Evolutionary conservation across 2,329 filamentous ascomycete genomes (phyloP).

Genomic region (Curvularia sp.): DNA sequence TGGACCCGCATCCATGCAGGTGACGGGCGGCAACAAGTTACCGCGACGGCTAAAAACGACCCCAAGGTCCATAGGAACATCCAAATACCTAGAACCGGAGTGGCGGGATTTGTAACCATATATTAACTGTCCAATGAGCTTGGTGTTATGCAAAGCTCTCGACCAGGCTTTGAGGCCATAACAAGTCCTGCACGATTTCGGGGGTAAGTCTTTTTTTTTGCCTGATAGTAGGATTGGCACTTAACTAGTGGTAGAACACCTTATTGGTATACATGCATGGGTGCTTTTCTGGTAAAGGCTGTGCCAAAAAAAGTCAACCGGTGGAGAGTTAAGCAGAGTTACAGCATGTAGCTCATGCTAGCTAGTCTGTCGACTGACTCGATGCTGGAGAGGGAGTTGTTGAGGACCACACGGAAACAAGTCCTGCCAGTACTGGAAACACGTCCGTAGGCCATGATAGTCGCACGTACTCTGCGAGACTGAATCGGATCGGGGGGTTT

Average conservation of each 20-base stretch:
- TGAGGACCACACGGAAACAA: background rate
- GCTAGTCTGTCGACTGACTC: background rate
- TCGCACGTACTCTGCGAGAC: background rate
- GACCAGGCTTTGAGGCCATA: background rate
- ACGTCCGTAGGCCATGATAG: background rate
- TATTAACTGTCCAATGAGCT: background rate
- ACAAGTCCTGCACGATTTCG: background rate
- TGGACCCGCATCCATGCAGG: conserved; percentile 4
- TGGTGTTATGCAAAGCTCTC: background rate
- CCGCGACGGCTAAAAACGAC: conserved; percentile 1
- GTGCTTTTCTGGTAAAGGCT: background rate
- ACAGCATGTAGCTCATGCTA: background rate
- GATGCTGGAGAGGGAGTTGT: background rate
- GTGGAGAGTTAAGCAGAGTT: background rate
- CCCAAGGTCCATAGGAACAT: background rate
- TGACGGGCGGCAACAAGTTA: background rate
- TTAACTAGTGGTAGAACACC: background rate
- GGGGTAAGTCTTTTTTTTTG: background rate
- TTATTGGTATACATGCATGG: background rate
- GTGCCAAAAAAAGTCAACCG: background rate
- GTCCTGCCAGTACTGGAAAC: background rate
- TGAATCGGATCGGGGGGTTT: background rate
- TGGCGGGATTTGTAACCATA: background rate
- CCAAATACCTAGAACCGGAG: conserved; percentile 2
- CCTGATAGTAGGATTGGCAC: background rate